These are phyloP conservation scores for Microbotryum intermedium DNA, from an alignment of 1,284 basidiomycete species.

Conservation along the genomic window DNA sequence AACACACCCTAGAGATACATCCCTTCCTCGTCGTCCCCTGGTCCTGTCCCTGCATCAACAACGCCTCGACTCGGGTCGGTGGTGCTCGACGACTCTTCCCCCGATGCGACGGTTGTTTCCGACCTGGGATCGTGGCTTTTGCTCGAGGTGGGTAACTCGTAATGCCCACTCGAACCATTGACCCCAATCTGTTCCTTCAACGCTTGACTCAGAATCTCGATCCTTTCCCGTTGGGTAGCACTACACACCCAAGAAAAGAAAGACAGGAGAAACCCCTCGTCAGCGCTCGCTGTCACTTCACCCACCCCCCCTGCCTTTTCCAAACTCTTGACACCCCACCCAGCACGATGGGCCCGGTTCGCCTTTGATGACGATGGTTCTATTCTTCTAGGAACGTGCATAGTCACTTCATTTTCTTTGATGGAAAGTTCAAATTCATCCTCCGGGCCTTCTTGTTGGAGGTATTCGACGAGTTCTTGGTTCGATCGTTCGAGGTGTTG, in stretches of 20 bases:
- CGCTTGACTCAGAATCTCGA: conserved; percentile 22
- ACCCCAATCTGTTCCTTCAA: conserved; percentile 24
- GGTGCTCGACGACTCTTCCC: too few relatives aligned
- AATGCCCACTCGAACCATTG: conserved; percentile 22
- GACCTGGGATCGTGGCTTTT: too few relatives aligned
- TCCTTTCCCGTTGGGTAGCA: conserved; percentile 18
- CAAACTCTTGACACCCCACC: too few relatives aligned
- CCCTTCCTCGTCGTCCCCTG: too few relatives aligned
- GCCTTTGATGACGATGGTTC: too few relatives aligned
- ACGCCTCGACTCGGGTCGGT: too few relatives aligned
- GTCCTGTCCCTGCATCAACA: too few relatives aligned
- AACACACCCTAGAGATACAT: too few relatives aligned
- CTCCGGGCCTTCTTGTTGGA: conserved; percentile 6
- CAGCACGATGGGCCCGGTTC: too few relatives aligned
- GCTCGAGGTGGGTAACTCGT: background rate
- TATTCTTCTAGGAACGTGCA: too few relatives aligned
- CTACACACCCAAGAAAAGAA: conserved; percentile 3
- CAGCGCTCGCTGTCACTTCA: background rate
- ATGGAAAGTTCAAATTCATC: conserved; percentile 8
- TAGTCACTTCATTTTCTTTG: conserved; percentile 21
- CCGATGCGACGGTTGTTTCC: background rate
- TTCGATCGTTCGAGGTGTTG: conserved; percentile 24
- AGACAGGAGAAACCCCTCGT: background rate
- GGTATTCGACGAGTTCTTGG: conserved; percentile 10
- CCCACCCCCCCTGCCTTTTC: background rate